Base-by-base conservation (phyloP, 2,329 filamentous ascomycete species). In the Cercospora sesami region DNA sequence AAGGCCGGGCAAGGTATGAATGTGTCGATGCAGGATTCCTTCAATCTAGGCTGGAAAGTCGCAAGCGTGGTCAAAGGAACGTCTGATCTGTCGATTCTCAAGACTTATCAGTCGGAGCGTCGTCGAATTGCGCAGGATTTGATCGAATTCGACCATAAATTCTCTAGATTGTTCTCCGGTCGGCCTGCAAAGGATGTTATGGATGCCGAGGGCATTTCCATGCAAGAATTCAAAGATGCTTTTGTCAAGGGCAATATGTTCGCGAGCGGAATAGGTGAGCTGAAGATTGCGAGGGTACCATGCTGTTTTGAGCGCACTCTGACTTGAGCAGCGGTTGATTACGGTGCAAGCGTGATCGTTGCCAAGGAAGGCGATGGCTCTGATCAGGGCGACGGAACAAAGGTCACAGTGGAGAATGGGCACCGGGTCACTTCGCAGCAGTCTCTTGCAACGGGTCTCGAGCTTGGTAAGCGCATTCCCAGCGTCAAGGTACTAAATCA, bases 131-230 rank as follows among this genome's bases (percentile, higher is more conserved):
- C 89, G 0, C 81, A 88, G 70, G 86, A 89, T 53, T 83, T 91
- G 0, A 91, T 92, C 68, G 78, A 76, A 1, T 83, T 90, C 68
- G 87, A 90, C 73, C 85, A 86, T 66, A 82, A 81, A 39, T 87
- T 88, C 71, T 85, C 83, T 5, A 79, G 83, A 1, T 79, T 89
- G 0, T 89, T 89, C 75, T 84, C 84, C 0, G 84, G 84, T 1
- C 80, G 81, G n/a, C 87, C 85, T 0, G 86, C 83, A 36, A 88
- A 86, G 74, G 86, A 87, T 64, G 80, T 86, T 26, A 83, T 86
- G 78, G 87, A 90, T 70, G 84, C 85, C 67, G 84, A 85, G 59
- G 87, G 88, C 0, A 85, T 90, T 65, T 86, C 81, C 60, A 68
- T 60, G 53, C 60, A 23, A 18, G 72, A 57, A 53, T 68, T 60